Conservation (phyloP, 1,284 basidiomycete genomes). For the Microbotryum intermedium region DNA sequence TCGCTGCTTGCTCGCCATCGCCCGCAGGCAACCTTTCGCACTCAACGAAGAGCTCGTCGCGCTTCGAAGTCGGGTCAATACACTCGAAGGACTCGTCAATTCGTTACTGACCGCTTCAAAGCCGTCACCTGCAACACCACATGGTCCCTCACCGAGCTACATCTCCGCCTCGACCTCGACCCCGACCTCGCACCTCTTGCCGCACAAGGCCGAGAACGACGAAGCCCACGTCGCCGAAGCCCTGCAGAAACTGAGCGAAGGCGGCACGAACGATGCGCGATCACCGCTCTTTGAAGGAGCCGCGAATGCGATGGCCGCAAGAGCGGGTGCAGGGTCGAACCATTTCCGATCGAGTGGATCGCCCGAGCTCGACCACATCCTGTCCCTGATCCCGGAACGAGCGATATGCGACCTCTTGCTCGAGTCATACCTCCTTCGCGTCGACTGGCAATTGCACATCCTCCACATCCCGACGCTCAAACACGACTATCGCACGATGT, state of each 20-base stretch:
- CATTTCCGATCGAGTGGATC: too few relatives aligned
- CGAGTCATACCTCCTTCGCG: background rate
- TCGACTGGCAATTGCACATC: slow-evolving; percentile 1
- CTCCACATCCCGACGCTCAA: background rate
- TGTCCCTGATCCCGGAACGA: background rate
- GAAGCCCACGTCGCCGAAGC: slow-evolving; percentile 2
- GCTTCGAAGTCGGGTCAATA: background rate
- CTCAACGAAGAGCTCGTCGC: slow-evolving; percentile 3
- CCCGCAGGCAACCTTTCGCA: background rate
- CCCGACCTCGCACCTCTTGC: too few relatives aligned
- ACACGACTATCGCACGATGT: background rate
- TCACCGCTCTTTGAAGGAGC: too few relatives aligned
- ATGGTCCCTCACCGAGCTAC: background rate
- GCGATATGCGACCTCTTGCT: background rate
- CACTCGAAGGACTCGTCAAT: background rate
- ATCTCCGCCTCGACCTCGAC: too few relatives aligned
- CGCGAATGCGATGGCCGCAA: too few relatives aligned
- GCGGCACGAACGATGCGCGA: background rate
- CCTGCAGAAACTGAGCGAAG: slow-evolving; percentile 1
- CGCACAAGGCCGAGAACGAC: background rate
- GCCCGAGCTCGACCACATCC: background rate
- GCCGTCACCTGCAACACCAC: background rate
- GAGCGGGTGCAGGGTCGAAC: too few relatives aligned
- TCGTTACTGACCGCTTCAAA: background rate
- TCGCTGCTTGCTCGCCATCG: background rate